These are phyloP conservation scores for Wakefieldia striispora DNA, from an alignment of 768 basidiomycete genomes.

Conservation along the genomic window DNA sequence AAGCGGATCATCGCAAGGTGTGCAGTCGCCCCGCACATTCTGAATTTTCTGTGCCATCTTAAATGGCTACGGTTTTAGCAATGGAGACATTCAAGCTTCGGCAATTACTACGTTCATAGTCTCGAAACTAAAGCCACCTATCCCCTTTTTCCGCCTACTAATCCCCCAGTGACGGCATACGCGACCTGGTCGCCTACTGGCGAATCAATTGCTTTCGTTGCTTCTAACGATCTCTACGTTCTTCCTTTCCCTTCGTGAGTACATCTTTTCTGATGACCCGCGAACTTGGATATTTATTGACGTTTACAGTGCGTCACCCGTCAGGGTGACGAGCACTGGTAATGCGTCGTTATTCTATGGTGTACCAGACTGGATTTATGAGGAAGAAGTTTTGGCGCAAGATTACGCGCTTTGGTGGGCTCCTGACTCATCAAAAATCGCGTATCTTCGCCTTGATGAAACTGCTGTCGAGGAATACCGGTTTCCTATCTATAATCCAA, in stretches of 20 bases:
- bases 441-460: conserved; percentile 88
- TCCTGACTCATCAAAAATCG: conserved; percentile 57
- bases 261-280: not conserved
- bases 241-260: conserved; percentile 64
- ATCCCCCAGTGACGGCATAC: conserved; percentile 72
- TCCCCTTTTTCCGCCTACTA: conserved; percentile 64
- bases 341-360: conserved; percentile 88
- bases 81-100: conserved; percentile 91
- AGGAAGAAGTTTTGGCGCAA: conserved; percentile 80
- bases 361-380: conserved; percentile 97
- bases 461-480: conserved; percentile 81
- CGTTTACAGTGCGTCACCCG: conserved; percentile 40
- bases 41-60: conserved; percentile 1
- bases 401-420: conserved; percentile 91
- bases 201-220: conserved; percentile 84
- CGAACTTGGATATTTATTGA: conserved; percentile 3
- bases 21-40: conserved; percentile 1
- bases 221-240: conserved; percentile 86
- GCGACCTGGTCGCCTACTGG: conserved; percentile 86
- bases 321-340: conserved; percentile 80
- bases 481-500: conserved; percentile 92
- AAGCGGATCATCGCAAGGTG: conserved; percentile 73
- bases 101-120: conserved; percentile 92
- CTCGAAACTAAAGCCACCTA: conserved; percentile 65
- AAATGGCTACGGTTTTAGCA: conserved; percentile 47